Conservation (phyloP, 768 basidiomycete species). For the Pisolithus microcarpus region DNA sequence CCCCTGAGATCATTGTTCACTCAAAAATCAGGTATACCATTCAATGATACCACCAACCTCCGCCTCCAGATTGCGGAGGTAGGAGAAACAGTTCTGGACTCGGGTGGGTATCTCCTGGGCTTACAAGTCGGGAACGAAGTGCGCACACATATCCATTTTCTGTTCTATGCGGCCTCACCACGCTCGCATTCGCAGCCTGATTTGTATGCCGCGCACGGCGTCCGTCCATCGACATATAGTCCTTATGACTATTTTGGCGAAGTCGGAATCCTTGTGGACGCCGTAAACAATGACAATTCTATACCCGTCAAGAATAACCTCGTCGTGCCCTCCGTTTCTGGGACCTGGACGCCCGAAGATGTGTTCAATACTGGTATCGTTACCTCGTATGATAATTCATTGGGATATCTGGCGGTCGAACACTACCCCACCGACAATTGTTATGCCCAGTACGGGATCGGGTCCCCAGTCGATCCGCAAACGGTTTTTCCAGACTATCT, state of each 20-base stretch:
- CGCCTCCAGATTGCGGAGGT: slow-evolving; percentile 32
- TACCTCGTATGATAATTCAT: slow-evolving; percentile 18
- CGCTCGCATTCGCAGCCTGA: slow-evolving; percentile 29
- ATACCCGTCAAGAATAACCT: slow-evolving; percentile 23
- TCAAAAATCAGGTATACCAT: slow-evolving; percentile 11
- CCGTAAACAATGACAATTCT: slow-evolving; percentile 14
- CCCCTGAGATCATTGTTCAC: background rate
- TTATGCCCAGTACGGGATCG: slow-evolving; percentile 16
- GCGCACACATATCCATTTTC: background rate
- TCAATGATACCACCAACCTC: slow-evolving; percentile 15
- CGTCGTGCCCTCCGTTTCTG: slow-evolving; percentile 26
- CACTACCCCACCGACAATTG: slow-evolving; percentile 33
- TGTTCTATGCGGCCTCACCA: slow-evolving; percentile 20
- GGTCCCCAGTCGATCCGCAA: slow-evolving; percentile 28
- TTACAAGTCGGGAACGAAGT: slow-evolving; percentile 53
- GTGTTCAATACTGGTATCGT: slow-evolving; percentile 29
- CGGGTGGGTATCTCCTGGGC: slow-evolving; percentile 32
- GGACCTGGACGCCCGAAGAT: slow-evolving; percentile 26
- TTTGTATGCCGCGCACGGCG: slow-evolving; percentile 33
- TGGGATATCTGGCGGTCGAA: slow-evolving; percentile 36
- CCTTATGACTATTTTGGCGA: slow-evolving; percentile 27
- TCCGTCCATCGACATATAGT: slow-evolving; percentile 23
- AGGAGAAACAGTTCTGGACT: slow-evolving; percentile 37
- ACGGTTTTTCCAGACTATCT: slow-evolving; percentile 38
- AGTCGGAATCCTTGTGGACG: slow-evolving; percentile 19